Conservation (phyloP, 257 asterid genomes). For the Marsdenia floribunda region DNA sequence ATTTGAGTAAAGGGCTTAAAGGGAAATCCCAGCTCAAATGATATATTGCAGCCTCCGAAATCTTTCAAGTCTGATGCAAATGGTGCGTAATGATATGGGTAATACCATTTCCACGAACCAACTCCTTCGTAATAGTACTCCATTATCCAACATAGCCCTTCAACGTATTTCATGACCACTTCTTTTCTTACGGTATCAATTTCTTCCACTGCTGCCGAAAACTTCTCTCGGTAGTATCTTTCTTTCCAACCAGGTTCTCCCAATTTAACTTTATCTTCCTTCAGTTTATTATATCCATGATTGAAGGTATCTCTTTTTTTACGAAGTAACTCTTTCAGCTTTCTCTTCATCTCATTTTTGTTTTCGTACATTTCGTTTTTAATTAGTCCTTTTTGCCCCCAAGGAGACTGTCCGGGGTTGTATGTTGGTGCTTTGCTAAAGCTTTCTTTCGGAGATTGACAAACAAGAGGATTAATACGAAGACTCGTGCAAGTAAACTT, state of each 20-base stretch:
- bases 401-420: background rate
- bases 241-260: conserved; percentile 61
- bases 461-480: too few relatives aligned
- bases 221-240: conserved; percentile 53
- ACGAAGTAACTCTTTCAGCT: conserved; percentile 5
- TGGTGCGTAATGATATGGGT: conserved; percentile 66
- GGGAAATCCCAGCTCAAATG: conserved; percentile 72
- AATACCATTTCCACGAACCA: conserved; percentile 79
- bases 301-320: background rate
- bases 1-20: conserved; percentile 90
- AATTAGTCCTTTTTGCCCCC: conserved; percentile 14
- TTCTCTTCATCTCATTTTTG: conserved; percentile 14
- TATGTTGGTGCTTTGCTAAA: too few relatives aligned
- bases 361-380: conserved; percentile 46
- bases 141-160: conserved; percentile 71
- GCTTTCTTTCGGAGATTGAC: conserved; percentile 40
- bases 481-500: conserved; percentile 68
- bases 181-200: conserved; percentile 25
- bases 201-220: conserved; percentile 34
- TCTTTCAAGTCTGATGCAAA: conserved; percentile 54
- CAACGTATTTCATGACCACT: conserved; percentile 50
- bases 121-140: conserved; percentile 82
- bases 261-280: conserved; percentile 44
- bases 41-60: conserved; percentile 43
- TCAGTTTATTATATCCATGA: conserved; percentile 4